Evolutionary conservation across 2,329 filamentous ascomycete species (phyloP).

Genomic region (Periglandula ipomoeae): DNA sequence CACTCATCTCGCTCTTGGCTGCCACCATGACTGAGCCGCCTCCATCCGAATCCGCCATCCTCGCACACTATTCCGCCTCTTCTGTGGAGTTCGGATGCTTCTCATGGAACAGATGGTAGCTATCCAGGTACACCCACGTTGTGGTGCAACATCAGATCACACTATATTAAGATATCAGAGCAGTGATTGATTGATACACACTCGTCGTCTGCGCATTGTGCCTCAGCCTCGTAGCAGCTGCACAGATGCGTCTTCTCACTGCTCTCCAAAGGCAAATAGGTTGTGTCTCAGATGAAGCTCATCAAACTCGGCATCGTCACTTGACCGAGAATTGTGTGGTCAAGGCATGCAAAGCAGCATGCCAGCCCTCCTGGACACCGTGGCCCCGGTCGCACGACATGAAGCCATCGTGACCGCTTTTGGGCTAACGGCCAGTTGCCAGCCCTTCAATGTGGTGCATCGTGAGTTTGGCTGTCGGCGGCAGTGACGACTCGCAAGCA

Average conservation of each 20-base stretch:
- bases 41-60: background rate
- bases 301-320: conserved; percentile 7
- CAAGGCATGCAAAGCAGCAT: conserved; percentile 11
- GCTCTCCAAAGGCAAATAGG: background rate
- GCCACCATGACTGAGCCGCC: background rate
- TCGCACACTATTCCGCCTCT: background rate
- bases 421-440: conserved; percentile 5
- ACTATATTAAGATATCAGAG: background rate
- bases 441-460: conserved; percentile 4
- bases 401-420: conserved; percentile 14
- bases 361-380: conserved; percentile 7
- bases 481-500: conserved; percentile 7
- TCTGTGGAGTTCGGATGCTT: background rate
- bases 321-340: conserved; percentile 6
- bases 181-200: background rate
- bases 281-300: conserved; percentile 6
- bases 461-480: conserved; percentile 2
- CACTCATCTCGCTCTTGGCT: background rate
- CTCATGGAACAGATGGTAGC: background rate
- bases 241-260: background rate
- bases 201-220: background rate
- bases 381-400: conserved; percentile 5
- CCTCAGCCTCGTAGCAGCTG: no score
- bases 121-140: conserved; percentile 1
- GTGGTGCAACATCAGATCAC: background rate